A percentile compares a stretch with the other conserved stretches of the same genome.
phyloP scores from a whole-genome alignment of 192 early-diverging fungal species.

The Helicostylum pulchrum region DNA sequence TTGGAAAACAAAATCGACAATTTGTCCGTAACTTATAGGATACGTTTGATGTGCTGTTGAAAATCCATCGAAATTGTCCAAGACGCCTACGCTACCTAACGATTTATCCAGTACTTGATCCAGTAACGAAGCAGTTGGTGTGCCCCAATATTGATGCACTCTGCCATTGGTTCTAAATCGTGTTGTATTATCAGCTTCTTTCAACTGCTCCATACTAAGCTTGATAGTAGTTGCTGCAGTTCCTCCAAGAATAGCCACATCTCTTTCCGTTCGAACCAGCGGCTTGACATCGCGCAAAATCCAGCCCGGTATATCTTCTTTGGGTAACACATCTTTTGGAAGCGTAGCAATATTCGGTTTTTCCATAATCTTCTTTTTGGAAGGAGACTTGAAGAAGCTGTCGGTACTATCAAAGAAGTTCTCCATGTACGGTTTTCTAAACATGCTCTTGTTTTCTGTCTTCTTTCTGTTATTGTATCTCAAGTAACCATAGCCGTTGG shows the following conservation, averaged over 20 bases:
- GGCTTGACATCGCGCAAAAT: not conserved
- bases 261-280: not conserved
- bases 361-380: not conserved
- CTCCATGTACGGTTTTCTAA: no score
- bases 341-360: not conserved
- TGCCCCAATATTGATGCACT: not conserved
- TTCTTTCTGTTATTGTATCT: not conserved
- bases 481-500: slow-evolving; percentile 26
- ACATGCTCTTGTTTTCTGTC: not conserved
- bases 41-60: slow-evolving; percentile 10
- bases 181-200: not conserved
- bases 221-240: not conserved
- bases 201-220: not conserved
- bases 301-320: not conserved
- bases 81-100: not conserved
- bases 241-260: not conserved
- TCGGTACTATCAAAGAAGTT: not conserved
- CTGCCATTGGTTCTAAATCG: slow-evolving; percentile 7
- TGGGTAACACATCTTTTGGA: not conserved
- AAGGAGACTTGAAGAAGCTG: not conserved
- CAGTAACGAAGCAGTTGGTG: not conserved
- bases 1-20: slow-evolving; percentile 28
- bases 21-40: not conserved
- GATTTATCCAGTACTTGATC: not conserved
- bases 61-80: not conserved